Percentiles rank a stretch among this genome's conserved stretches.
These are phyloP conservation scores for Verticillium alfalfae DNA, from an alignment of 2,329 filamentous ascomycete species.

Conservation along the genomic window DNA sequence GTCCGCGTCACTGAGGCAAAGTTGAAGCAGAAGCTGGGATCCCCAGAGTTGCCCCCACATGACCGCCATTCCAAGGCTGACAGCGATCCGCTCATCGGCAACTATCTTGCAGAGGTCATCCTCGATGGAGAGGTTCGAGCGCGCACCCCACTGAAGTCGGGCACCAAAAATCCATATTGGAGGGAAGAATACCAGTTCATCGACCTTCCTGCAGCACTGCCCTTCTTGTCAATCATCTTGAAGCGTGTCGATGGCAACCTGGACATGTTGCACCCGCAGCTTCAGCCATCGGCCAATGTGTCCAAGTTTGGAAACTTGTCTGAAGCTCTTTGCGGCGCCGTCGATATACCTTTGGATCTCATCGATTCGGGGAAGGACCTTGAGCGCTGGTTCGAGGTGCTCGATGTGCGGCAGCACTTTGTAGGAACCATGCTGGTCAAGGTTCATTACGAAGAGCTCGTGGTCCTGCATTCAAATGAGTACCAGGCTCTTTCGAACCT, in stretches of 20 bases:
- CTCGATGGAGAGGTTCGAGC: slow-evolving; percentile 75
- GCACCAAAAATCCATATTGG: slow-evolving; percentile 74
- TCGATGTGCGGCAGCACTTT: slow-evolving; percentile 68
- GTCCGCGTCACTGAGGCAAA: slow-evolving; percentile 59
- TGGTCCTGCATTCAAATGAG: slow-evolving; percentile 80
- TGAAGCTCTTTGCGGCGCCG: slow-evolving; percentile 59
- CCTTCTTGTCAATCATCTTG: slow-evolving; percentile 64
- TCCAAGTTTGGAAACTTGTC: slow-evolving; percentile 35
- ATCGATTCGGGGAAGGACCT: slow-evolving; percentile 71
- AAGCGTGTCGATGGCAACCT: slow-evolving; percentile 56
- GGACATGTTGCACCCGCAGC: slow-evolving; percentile 38
- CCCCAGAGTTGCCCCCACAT: slow-evolving; percentile 12
- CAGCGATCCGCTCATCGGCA: slow-evolving; percentile 49
- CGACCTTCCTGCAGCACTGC: slow-evolving; percentile 65
- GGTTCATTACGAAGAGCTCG: slow-evolving; percentile 78
- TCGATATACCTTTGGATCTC: slow-evolving; percentile 79
- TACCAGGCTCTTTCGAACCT: slow-evolving; percentile 79
- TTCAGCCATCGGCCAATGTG: slow-evolving; percentile 35
- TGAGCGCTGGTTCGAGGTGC: slow-evolving; percentile 83
- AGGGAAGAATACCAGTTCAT: slow-evolving; percentile 73
- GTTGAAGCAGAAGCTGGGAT: slow-evolving; percentile 33
- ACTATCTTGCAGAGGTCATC: slow-evolving; percentile 75
- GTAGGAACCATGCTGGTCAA: slow-evolving; percentile 83
- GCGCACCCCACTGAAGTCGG: slow-evolving; percentile 65
- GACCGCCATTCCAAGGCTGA: slow-evolving; percentile 26